These are phyloP conservation scores for Castanea sativa DNA, from an alignment of 306 rosid genomes.

Conservation along the genomic window DNA sequence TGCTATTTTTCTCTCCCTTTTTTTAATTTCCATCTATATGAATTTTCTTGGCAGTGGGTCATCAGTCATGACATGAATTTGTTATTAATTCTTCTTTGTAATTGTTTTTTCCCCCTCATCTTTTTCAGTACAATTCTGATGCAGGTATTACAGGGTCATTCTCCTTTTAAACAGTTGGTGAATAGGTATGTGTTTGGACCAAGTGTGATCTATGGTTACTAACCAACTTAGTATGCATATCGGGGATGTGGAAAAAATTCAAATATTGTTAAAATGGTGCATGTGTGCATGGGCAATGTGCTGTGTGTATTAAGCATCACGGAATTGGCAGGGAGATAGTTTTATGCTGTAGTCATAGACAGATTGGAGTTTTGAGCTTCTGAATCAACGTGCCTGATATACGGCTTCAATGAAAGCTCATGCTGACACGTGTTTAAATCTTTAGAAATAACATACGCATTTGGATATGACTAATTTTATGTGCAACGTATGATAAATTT, in stretches of 20 bases:
- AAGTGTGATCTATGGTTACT: not conserved
- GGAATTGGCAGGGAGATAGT: not conserved
- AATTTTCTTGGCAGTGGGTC: not conserved
- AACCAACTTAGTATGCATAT: not conserved
- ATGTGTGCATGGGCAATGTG: not conserved
- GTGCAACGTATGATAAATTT: not conserved
- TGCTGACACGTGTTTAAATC: not conserved
- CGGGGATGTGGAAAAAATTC: not conserved
- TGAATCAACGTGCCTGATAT: not conserved
- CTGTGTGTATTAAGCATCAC: not conserved
- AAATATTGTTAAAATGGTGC: not conserved
- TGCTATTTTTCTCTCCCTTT: slow-evolving; percentile 5
- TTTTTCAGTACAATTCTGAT: not conserved
- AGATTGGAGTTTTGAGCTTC: not conserved
- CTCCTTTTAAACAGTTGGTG: slow-evolving; percentile 76
- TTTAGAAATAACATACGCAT: not conserved
- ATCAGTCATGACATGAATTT: not conserved
- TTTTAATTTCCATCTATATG: not conserved
- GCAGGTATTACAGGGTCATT: slow-evolving; percentile 92
- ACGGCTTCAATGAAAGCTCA: not conserved
- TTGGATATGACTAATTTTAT: not conserved
- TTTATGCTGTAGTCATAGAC: not conserved
- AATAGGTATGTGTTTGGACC: slow-evolving; percentile 51
- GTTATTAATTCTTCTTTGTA: not conserved
- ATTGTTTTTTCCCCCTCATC: not conserved